Conservation (phyloP, 768 basidiomycete genomes). For the Lactarius hatsudake region DNA sequence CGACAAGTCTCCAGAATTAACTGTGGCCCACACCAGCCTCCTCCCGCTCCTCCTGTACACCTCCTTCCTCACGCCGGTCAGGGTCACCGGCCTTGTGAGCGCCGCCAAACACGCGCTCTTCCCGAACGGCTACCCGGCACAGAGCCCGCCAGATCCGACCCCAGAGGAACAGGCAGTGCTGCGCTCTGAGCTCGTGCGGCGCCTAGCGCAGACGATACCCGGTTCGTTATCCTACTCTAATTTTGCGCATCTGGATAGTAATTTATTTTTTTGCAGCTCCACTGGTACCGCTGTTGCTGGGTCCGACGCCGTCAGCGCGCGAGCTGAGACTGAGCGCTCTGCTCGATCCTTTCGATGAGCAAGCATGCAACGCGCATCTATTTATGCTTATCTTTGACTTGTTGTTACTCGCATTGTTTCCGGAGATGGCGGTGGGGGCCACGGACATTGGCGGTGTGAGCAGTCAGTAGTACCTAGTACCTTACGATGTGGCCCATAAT, state of each 20-base stretch:
- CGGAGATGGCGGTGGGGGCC: constrained; percentile 57
- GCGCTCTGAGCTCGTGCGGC: constrained; percentile 40
- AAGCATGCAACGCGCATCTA: constrained; percentile 77
- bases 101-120: constrained; percentile 71
- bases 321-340: constrained; percentile 47
- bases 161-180: constrained; percentile 69
- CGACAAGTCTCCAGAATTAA: not conserved
- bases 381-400: constrained; percentile 71
- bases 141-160: constrained; percentile 69
- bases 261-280: constrained; percentile 33
- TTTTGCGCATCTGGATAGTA: not conserved
- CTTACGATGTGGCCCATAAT: not conserved
- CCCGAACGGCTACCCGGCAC: constrained; percentile 84
- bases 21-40: constrained; percentile 50
- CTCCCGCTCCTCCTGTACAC: constrained; percentile 64
- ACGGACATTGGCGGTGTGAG: constrained; percentile 8
- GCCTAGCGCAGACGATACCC: constrained; percentile 44
- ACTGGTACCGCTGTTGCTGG: constrained; percentile 52
- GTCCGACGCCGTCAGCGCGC: constrained; percentile 43
- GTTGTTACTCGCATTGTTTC: constrained; percentile 68
- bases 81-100: constrained; percentile 53
- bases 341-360: constrained; percentile 58
- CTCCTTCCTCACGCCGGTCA: constrained; percentile 49
- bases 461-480: not conserved
- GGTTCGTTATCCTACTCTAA: constrained; percentile 33